Base-by-base conservation (phyloP, 495 filamentous ascomycete species). In the Lepidopterella palustris region DNA sequence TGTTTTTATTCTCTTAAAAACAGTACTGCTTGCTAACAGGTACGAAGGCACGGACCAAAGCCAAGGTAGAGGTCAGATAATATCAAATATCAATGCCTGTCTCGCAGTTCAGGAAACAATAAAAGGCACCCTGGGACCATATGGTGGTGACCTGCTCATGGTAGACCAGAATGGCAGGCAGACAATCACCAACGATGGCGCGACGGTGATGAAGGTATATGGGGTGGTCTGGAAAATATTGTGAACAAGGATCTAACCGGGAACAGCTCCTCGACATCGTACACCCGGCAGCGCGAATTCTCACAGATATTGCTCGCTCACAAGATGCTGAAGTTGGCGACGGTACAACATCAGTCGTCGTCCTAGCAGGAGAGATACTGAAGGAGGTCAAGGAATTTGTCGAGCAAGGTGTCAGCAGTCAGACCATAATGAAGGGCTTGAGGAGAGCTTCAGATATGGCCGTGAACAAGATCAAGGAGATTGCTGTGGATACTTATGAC, bases 291-390 rank as follows among this genome's bases (percentile, higher is more conserved):
- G 93, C 93, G 65, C 87, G 93, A 72, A 96, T 98, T 76, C 86
- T 98, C 66, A 95, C 92, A 70, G 93, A 98, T 71, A 97, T 98
- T 68, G 93, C 93, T 53, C 87, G 93, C 70, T 97, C 93, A 63
- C 93, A 98, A 86, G 93, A 98, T 73, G 93, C 93, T 59, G 93
- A 98, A 79, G 93, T 98, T 49, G 93, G 93, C 68, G 93, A 97
- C 72, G 92, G 92, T 69, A 97, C 92, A 42, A 97, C 93, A 42
- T 97, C 92, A 15, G 92, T 97, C 8, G 92, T 97, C 20, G 92
- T 98, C 23, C 73, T 98, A 28, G 93, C 93, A 40, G 93, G 95
- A 55, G 93, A 98, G 75, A 91, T 98, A 64, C 74, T 98, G 61
- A 97, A 96, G 78, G 93, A 97, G 79, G 77, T 96, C 66, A 90